Evolutionary conservation across 23 red algal genomes (phyloP).

Genomic region (Gracilariopsis chorda): DNA sequence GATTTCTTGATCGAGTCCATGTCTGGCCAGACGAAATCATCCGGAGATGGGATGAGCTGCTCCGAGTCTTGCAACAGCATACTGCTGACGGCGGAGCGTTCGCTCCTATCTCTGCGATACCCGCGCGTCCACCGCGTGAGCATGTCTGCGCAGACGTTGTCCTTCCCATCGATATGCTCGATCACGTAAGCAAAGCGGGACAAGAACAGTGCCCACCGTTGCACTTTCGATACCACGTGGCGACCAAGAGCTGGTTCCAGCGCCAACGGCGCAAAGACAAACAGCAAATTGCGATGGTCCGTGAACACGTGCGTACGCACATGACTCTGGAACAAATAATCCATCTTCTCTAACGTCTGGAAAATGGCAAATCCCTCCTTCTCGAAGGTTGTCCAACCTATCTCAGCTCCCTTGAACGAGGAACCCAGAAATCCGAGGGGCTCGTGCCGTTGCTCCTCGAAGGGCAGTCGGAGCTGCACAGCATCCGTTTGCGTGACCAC

Average conservation of each 20-base stretch:
- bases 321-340: not conserved
- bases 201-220: constrained; percentile 26
- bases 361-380: constrained; percentile 38
- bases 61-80: no score
- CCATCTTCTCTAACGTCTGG: not conserved
- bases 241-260: not conserved
- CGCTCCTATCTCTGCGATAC: no score
- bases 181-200: constrained; percentile 7
- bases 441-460: constrained; percentile 11
- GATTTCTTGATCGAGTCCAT: no score
- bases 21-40: no score
- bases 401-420: not conserved
- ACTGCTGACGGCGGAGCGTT: no score
- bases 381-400: constrained; percentile 8
- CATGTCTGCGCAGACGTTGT: not conserved
- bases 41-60: no score
- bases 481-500: not conserved
- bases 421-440: not conserved
- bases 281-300: constrained; percentile 50
- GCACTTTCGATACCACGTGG: not conserved
- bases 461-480: not conserved
- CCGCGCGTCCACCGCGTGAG: not conserved
- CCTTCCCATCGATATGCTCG: constrained; percentile 5
- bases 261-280: constrained; percentile 8
- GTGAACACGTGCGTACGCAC: not conserved